Conservation (phyloP, 148 eudicot species). For the Oxyria digyna region DNA sequence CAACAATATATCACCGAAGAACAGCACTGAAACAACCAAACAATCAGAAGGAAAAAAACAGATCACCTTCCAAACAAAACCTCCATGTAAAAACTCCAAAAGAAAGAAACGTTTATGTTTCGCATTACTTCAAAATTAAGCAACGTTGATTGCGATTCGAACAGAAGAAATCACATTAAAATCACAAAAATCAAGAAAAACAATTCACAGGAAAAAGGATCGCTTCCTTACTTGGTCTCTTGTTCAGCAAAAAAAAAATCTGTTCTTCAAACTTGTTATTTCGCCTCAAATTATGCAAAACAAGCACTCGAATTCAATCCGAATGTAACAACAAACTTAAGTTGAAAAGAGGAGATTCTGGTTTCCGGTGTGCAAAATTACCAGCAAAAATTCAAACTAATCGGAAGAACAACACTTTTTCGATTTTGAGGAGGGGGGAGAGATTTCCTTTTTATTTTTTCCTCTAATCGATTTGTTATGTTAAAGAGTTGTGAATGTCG, state of each 20-base stretch:
- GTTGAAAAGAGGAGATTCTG: conserved; percentile 1
- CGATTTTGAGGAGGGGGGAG: conserved; percentile 2
- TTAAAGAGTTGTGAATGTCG: not conserved
- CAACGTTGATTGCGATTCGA: not conserved
- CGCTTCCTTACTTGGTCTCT: not conserved
- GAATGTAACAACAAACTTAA: not conserved
- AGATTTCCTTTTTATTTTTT: not conserved
- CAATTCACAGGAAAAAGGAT: not conserved
- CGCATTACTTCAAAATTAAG: conserved; percentile 7
- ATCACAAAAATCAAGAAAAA: not conserved
- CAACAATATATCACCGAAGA: conserved; percentile 1
- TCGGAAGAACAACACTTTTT: not conserved
- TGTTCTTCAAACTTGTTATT: conserved; percentile 2
- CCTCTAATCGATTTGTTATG: conserved; percentile 3
- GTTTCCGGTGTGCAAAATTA: not conserved
- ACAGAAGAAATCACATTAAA: not conserved
- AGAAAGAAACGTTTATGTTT: not conserved
- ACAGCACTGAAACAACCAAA: not conserved
- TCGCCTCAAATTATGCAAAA: not conserved
- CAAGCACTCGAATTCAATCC: conserved; percentile 1
- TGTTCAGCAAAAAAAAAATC: not conserved
- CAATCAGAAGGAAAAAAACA: not conserved
- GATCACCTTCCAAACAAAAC: conserved; percentile 5
- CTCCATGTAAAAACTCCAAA: not conserved
- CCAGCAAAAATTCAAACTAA: not conserved